Evolutionary conservation across 2,329 filamentous ascomycete genomes (phyloP).

Genomic region (Rhynchosporium secalis): DNA sequence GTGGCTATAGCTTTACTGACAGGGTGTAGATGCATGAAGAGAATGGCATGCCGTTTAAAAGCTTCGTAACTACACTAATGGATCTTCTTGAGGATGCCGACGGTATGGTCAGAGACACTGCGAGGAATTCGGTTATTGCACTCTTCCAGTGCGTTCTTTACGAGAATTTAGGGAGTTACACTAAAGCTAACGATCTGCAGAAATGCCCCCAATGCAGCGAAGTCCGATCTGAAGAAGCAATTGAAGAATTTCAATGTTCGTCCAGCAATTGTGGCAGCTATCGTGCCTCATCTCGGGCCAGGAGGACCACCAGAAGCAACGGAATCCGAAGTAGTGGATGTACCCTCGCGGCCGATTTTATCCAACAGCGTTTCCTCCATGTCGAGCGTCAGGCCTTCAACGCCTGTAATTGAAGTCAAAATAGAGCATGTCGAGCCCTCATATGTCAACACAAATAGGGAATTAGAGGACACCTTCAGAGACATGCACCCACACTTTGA

Average conservation of each 20-base stretch:
- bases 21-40: slow-evolving; percentile 71
- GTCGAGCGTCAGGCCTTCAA: slow-evolving; percentile 49
- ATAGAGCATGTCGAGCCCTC: slow-evolving; percentile 73
- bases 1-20: slow-evolving; percentile 18
- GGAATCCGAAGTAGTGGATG: slow-evolving; percentile 37
- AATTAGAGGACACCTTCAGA: slow-evolving; percentile 83
- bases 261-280: slow-evolving; percentile 79
- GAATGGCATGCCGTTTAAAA: slow-evolving; percentile 75
- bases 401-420: slow-evolving; percentile 64
- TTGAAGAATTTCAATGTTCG: slow-evolving; percentile 82
- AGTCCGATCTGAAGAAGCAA: slow-evolving; percentile 85
- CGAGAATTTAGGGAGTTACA: neutral
- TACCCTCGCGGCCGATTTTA: slow-evolving; percentile 48
- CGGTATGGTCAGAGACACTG: slow-evolving; percentile 79
- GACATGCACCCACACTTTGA: slow-evolving; percentile 83
- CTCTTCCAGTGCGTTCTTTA: slow-evolving; percentile 67
- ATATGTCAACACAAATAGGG: slow-evolving; percentile 79
- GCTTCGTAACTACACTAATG: slow-evolving; percentile 80
- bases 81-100: slow-evolving; percentile 89
- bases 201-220: slow-evolving; percentile 76
- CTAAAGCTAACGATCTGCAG: slow-evolving; percentile 44
- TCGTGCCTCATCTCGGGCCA: slow-evolving; percentile 71
- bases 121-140: slow-evolving; percentile 81
- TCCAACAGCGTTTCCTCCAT: slow-evolving; percentile 54
- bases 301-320: slow-evolving; percentile 38